Conservation (phyloP, 2,329 filamentous ascomycete genomes). For the Ophiocordyceps camponoti-saundersi region DNA sequence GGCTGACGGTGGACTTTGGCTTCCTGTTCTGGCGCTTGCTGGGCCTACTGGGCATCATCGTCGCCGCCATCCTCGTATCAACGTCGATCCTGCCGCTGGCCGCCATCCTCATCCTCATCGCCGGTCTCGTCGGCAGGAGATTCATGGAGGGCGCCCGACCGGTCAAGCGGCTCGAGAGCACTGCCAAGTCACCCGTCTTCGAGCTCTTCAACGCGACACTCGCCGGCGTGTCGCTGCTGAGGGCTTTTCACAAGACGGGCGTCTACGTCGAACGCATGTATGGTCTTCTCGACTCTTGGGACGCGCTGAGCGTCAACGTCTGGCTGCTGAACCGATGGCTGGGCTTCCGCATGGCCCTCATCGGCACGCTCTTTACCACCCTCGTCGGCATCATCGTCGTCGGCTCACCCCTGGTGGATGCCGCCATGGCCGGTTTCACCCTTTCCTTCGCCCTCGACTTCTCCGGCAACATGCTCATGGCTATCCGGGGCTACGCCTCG, state of each 20-base stretch:
- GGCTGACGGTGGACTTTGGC: slow-evolving; percentile 44
- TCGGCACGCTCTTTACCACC: slow-evolving; percentile 52
- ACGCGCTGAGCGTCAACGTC: slow-evolving; percentile 46
- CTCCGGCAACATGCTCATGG: slow-evolving; percentile 44
- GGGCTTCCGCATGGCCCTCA: slow-evolving; percentile 50
- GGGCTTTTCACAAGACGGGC: slow-evolving; percentile 53
- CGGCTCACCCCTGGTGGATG: slow-evolving; percentile 41
- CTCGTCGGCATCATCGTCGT: slow-evolving; percentile 50
- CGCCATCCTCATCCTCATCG: slow-evolving; percentile 36
- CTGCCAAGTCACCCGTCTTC: slow-evolving; percentile 61
- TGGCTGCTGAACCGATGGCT: slow-evolving; percentile 68
- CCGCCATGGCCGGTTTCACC: slow-evolving; percentile 59
- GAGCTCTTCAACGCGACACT: slow-evolving; percentile 63
- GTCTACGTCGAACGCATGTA: slow-evolving; percentile 57
- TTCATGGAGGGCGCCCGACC: slow-evolving; percentile 60
- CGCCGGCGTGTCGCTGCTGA: slow-evolving; percentile 56
- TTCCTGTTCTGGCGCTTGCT: slow-evolving; percentile 44
- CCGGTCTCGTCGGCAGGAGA: slow-evolving; percentile 36
- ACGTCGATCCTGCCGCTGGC: slow-evolving; percentile 48
- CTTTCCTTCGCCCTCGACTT: slow-evolving; percentile 59
- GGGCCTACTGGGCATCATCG: slow-evolving; percentile 45
- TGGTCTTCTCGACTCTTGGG: slow-evolving; percentile 49
- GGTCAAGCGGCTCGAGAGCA: slow-evolving; percentile 62
- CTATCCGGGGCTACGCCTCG: slow-evolving; percentile 49
- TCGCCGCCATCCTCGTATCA: slow-evolving; percentile 52